Evolutionary conservation across 352 stramenopile genomes (phyloP), one percentile per base, ranked within the genome.

Genomic region (Pythium utonaiense): DNA sequence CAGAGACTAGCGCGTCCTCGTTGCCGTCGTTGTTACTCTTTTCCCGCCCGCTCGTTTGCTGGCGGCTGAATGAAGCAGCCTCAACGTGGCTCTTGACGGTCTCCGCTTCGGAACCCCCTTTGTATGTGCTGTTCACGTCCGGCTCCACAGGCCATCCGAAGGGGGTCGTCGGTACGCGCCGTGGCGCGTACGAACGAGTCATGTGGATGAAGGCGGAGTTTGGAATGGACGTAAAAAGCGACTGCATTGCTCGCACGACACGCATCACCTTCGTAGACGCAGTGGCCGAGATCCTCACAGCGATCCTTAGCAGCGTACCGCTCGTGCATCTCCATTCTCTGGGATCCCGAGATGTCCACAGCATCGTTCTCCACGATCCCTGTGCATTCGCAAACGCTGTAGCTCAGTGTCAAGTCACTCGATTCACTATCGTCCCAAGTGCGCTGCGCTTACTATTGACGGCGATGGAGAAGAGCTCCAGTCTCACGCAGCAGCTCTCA

Each of bases 51-150:
- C 30, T 65, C 42, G 7, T 19, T 3, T 50, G 48, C 22, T 30
- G 22, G 16, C 28, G 34, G 19, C 45, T 53, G 2, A 21, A 28
- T n/a, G 21, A 36, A 17, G 24, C 16, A 1, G 17, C 31, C 3
- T 21, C 55, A 24, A 2, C 1, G 10, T 54, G 48, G 48, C 30
- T 41, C 19, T 40, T 8, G 30, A 33, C 3, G 17, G 17, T 38
- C 1, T 31, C n/a, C n/a, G n/a, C 54, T 10, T 28, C 25, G 31
- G 25, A 38, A 0, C 41, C 44, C 19, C 73, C 79, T 13, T 31
- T 89, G 42, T 87, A 89, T 50, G 60, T 89, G 28, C 34, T 89
- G 19, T 84, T 72, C 53, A 89, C 79, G 7, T 89, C 79, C 17
- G 79, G 79, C 2, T 80, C 79, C 14, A 87, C 75, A 17, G 74